These are phyloP conservation scores for Plantago coronopus DNA, from an alignment of 305 asterid genomes.

Conservation along the genomic window DNA sequence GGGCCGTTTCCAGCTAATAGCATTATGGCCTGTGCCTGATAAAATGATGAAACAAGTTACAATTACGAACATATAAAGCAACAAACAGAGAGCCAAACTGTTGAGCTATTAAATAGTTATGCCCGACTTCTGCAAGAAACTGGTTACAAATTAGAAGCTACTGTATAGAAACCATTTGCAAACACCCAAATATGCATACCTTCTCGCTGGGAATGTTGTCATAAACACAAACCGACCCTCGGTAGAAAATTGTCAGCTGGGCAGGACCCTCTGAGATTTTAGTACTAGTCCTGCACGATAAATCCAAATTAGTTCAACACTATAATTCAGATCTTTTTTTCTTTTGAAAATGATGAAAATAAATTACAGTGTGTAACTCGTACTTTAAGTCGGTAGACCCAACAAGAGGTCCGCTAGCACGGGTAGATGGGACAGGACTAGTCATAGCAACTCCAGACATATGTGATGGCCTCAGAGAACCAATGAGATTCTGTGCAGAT, in stretches of 20 bases:
- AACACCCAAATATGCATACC: constrained; percentile 28
- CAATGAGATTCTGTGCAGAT: constrained; percentile 30
- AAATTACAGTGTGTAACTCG: neutral
- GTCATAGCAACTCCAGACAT: constrained; percentile 18
- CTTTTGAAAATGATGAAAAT: constrained; percentile 1
- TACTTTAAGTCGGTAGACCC: constrained; percentile 73
- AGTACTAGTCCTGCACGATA: constrained; percentile 39
- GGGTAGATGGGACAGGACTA: constrained; percentile 30
- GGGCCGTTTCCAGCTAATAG: constrained; percentile 75
- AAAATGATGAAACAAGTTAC: constrained; percentile 11
- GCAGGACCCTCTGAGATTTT: constrained; percentile 45
- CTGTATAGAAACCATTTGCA: too few species aligned
- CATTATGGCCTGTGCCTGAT: constrained; percentile 89
- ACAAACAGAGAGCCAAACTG: neutral
- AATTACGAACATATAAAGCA: neutral
- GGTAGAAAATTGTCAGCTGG: constrained; percentile 77
- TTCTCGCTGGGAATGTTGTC: constrained; percentile 71
- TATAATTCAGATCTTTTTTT: neutral
- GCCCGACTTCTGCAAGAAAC: neutral
- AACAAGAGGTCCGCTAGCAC: constrained; percentile 37
- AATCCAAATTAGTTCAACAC: constrained; percentile 20
- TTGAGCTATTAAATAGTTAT: neutral
- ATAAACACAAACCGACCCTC: constrained; percentile 72
- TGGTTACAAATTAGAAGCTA: neutral
- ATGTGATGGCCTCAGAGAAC: constrained; percentile 16